A percentile compares a stretch with the other conserved stretches of the same genome.
Conservation (phyloP, 768 basidiomycete species). For the Chlorophyllum brunneum region DNA sequence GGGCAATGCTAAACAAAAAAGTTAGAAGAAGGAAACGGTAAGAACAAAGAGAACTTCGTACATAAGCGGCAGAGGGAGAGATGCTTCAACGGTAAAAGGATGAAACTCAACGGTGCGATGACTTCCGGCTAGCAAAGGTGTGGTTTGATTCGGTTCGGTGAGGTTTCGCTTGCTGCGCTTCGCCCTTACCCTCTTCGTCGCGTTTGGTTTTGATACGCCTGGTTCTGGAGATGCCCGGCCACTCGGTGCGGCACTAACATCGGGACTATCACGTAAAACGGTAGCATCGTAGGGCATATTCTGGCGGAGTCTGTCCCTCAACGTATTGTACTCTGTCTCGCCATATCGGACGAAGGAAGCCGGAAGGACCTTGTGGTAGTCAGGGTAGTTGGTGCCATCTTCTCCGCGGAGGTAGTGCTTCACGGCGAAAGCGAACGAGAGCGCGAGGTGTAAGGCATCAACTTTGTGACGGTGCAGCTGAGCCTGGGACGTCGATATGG, state of each 20-base stretch:
- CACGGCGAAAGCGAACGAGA: slow-evolving; percentile 69
- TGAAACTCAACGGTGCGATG: slow-evolving; percentile 61
- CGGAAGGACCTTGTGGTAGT: slow-evolving; percentile 67
- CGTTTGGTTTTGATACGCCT: slow-evolving; percentile 31
- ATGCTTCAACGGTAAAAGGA: slow-evolving; percentile 50
- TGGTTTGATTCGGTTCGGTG: slow-evolving; percentile 29
- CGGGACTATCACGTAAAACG: slow-evolving; percentile 23
- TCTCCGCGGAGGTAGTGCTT: slow-evolving; percentile 86
- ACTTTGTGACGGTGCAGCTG: slow-evolving; percentile 67
- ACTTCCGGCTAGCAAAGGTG: slow-evolving; percentile 59
- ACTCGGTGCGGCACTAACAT: slow-evolving; percentile 23
- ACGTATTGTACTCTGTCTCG: slow-evolving; percentile 36
- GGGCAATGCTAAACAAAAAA: slow-evolving; percentile 56
- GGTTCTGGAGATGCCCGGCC: slow-evolving; percentile 35
- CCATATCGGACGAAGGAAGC: slow-evolving; percentile 49
- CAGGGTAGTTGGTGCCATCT: slow-evolving; percentile 67
- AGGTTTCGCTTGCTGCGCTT: slow-evolving; percentile 67
- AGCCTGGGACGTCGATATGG: slow-evolving; percentile 37
- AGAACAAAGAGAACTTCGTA: slow-evolving; percentile 29
- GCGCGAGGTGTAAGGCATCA: slow-evolving; percentile 61
- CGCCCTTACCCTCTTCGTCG: slow-evolving; percentile 64
- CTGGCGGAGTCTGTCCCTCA: slow-evolving; percentile 14
- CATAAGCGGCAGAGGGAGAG: slow-evolving; percentile 81
- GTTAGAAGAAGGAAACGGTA: neutral
- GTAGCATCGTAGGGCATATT: slow-evolving; percentile 42